These are phyloP conservation scores for Apocynum venetum DNA, from an alignment of 257 asterid species.

Conservation along the genomic window DNA sequence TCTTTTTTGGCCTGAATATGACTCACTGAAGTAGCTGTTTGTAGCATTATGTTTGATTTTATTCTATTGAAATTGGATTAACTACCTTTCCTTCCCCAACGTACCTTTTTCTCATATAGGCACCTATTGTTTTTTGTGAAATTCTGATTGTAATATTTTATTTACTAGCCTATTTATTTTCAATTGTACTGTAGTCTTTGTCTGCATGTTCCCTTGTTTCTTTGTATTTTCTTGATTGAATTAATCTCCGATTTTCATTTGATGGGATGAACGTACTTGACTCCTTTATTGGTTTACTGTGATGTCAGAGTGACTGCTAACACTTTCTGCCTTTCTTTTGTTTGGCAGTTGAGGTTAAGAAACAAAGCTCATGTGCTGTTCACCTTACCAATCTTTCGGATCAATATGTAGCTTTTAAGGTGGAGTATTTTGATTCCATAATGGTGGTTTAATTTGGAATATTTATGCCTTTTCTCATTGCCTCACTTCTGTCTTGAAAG, in stretches of 20 bases:
- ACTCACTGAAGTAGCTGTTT: neutral
- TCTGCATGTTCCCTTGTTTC: neutral
- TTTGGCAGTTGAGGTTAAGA: slow-evolving; percentile 75
- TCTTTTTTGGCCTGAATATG: neutral
- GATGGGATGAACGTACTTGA: neutral
- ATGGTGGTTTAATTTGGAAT: neutral
- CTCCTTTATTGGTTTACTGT: neutral
- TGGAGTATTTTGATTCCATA: slow-evolving; percentile 24
- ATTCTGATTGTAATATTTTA: neutral
- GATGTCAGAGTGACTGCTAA: slow-evolving; percentile 11
- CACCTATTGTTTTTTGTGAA: neutral
- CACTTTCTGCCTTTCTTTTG: slow-evolving; percentile 10
- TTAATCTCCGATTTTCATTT: neutral
- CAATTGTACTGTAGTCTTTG: neutral
- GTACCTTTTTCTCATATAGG: neutral
- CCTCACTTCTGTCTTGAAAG: slow-evolving; percentile 4
- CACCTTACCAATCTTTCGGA: slow-evolving; percentile 65
- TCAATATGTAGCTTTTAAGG: slow-evolving; percentile 90
- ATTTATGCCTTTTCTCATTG: neutral
- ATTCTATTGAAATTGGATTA: neutral
- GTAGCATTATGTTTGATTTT: neutral
- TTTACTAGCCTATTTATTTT: neutral
- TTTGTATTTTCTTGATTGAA: neutral
- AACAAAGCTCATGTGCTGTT: slow-evolving; percentile 65
- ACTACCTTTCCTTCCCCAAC: neutral